Evolutionary conservation across 768 basidiomycete genomes (phyloP), one percentile per base, ranked within the genome.

Genomic region (Neoboletus brunneissimus): DNA sequence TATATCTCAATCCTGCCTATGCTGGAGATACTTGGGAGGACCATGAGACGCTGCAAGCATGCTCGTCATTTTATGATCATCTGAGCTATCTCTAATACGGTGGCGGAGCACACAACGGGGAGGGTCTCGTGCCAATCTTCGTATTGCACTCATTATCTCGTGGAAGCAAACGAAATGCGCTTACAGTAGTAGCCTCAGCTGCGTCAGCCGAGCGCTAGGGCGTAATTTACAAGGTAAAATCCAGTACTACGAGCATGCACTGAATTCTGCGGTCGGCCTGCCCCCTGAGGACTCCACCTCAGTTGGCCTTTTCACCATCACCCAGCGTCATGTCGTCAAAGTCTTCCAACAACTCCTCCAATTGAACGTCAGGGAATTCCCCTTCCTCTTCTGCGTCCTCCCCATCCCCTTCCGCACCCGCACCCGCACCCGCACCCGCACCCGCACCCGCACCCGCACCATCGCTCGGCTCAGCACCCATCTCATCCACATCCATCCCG

Each of bases 301-400:
- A 63, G 40, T 27, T 48, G 6, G 41, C 53, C 23, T 61, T 66
- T 34, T 72, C 70, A 16, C 59, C 64, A 10, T 79, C 77, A 7
- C 79, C 82, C 38, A 97, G 78, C 10, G 87, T 91, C 87, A 98
- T 81, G 72, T 92, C 92, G 63, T 97, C 94, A 64, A 97, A 94
- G 70, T 89, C 86, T 56, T 97, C 93, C 65, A 98, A 72, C 59
- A 98, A 71, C 73, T 98, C 94, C 62, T 94, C 85, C 65, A 96
- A 69, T 56, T 80, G 78, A 42, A 98, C 79, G 41, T 93, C 89
- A 0, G 94, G 94, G 85, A 97, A 96, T 72, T 95, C 94, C 1
- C 77, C 68, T 68, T 94, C 94, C 5, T 83, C 86, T 57, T 84
- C 88, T 15, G 72, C 82, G 4, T 76, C 79, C 25, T 77, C 81